A percentile compares a stretch with the other conserved stretches of the same genome.
Evolutionary conservation across 495 filamentous ascomycete genomes (phyloP).

Genomic region (Hypoxylon trugodes): DNA sequence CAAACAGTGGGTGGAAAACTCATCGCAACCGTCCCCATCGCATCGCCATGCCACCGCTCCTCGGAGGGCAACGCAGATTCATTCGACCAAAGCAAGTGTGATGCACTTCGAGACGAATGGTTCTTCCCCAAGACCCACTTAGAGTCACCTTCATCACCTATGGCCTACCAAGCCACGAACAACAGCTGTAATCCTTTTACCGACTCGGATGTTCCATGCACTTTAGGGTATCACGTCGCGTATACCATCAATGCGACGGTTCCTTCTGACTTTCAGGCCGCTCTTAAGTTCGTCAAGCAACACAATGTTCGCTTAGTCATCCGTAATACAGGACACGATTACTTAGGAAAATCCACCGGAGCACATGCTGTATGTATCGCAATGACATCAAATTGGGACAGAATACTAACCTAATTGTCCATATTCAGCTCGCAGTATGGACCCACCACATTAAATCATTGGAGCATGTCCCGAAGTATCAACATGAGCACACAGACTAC

Average conservation of each 20-base stretch:
- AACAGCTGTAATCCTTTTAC: conserved; percentile 22
- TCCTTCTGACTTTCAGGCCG: conserved; percentile 50
- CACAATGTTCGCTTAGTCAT: conserved; percentile 58
- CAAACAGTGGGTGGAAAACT: conserved; percentile 50
- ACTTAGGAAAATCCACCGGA: conserved; percentile 55
- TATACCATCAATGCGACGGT: conserved; percentile 62
- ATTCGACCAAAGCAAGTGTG: conserved; percentile 29
- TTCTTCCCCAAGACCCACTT: conserved; percentile 37
- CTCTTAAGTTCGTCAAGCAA: conserved; percentile 56
- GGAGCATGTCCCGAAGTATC: conserved; percentile 47
- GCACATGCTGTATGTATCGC: too few species aligned
- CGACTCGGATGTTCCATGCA: conserved; percentile 52
- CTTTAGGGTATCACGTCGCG: conserved; percentile 62
- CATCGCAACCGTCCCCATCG: conserved; percentile 57
- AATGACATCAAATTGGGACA: too few species aligned
- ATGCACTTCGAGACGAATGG: conserved; percentile 25
- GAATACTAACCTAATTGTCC: too few species aligned
- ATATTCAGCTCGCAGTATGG: conserved; percentile 67
- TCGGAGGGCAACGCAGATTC: background rate
- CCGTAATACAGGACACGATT: conserved; percentile 58
- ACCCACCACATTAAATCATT: conserved; percentile 64
- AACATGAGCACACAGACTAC: conserved; percentile 38
- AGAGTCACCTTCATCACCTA: conserved; percentile 11
- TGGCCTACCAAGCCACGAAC: conserved; percentile 22
- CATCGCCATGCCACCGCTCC: conserved; percentile 52